Evolutionary conservation across 1,284 basidiomycete species (phyloP).

Genomic region (Cutaneotrichosporon daszewskae): DNA sequence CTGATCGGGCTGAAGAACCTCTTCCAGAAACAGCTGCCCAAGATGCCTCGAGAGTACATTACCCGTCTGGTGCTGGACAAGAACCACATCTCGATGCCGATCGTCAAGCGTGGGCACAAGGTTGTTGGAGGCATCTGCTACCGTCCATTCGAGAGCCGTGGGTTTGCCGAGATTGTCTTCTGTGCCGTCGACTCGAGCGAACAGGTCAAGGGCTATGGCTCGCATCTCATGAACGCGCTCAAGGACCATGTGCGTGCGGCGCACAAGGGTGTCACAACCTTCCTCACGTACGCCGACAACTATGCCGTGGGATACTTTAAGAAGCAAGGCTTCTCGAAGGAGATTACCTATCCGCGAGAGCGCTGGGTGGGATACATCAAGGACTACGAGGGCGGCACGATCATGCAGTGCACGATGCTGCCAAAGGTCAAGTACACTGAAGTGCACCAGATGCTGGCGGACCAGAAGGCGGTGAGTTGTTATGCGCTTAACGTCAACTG

Average conservation of each 20-base stretch:
- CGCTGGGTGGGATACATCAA: conserved; percentile 99
- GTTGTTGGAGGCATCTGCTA: conserved; percentile 98
- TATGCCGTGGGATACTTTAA: conserved; percentile 99
- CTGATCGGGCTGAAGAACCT: conserved; percentile 92
- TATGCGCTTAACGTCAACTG: background rate
- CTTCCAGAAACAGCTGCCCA: conserved; percentile 95
- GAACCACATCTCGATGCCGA: conserved; percentile 87
- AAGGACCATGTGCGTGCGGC: conserved; percentile 81
- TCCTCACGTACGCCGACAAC: conserved; percentile 98
- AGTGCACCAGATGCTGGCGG: conserved; percentile 68
- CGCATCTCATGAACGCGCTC: conserved; percentile 98
- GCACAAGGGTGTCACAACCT: conserved; percentile 81
- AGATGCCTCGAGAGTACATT: conserved; percentile 99
- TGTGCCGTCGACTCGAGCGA: conserved; percentile 95
- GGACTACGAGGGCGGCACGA: conserved; percentile 99
- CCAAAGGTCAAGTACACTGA: conserved; percentile 84
- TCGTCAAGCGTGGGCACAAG: conserved; percentile 90
- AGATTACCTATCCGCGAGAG: conserved; percentile 82
- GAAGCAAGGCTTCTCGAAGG: conserved; percentile 98
- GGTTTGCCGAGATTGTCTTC: conserved; percentile 98
- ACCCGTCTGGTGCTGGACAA: conserved; percentile 89
- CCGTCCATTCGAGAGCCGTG: conserved; percentile 87
- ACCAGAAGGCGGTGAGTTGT: conserved; percentile 66
- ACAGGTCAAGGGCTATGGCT: conserved; percentile 98
- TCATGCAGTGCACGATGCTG: conserved; percentile 98